phyloP scores from a whole-genome alignment of 2,329 filamentous ascomycete species.

The Pseudogymnoascus sp. region DNA sequence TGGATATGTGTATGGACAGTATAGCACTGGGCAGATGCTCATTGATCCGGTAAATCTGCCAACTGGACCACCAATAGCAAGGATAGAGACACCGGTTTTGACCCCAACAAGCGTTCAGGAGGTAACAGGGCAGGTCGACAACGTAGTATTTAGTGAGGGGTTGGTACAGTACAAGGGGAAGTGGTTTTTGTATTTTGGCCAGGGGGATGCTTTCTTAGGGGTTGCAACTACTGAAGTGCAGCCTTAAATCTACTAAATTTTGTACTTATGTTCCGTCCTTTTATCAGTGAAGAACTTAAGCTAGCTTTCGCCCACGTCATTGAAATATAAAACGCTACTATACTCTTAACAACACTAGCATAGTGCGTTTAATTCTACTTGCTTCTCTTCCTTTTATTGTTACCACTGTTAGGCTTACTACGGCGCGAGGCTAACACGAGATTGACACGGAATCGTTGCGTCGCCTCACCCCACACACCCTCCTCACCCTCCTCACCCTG shows the following conservation, averaged over 20 bases:
- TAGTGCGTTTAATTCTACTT: no score
- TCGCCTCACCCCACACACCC: no score
- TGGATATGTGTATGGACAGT: slow-evolving; percentile 25
- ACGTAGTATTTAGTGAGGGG: slow-evolving; percentile 29
- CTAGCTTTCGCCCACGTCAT: no score
- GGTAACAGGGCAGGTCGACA: slow-evolving; percentile 27
- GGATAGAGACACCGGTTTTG: slow-evolving; percentile 27
- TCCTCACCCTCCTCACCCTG: no score
- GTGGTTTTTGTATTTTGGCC: slow-evolving; percentile 29
- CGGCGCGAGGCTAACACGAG: no score
- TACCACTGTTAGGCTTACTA: no score
- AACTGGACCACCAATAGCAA: slow-evolving; percentile 24
- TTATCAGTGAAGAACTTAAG: no score
- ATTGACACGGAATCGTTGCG: no score
- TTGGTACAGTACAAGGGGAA: slow-evolving; percentile 28
- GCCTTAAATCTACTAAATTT: background rate
- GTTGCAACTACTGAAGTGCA: slow-evolving; percentile 12
- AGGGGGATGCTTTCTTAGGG: slow-evolving; percentile 21
- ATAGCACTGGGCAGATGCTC: slow-evolving; percentile 30
- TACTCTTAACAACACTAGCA: no score
- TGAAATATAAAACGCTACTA: no score
- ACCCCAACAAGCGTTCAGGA: slow-evolving; percentile 24
- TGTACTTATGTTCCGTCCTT: background rate
- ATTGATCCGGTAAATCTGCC: slow-evolving; percentile 24
- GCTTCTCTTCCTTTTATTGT: no score